Evolutionary conservation across 2,329 filamentous ascomycete species (phyloP).

Genomic region (Colletotrichum neosansevieriae): DNA sequence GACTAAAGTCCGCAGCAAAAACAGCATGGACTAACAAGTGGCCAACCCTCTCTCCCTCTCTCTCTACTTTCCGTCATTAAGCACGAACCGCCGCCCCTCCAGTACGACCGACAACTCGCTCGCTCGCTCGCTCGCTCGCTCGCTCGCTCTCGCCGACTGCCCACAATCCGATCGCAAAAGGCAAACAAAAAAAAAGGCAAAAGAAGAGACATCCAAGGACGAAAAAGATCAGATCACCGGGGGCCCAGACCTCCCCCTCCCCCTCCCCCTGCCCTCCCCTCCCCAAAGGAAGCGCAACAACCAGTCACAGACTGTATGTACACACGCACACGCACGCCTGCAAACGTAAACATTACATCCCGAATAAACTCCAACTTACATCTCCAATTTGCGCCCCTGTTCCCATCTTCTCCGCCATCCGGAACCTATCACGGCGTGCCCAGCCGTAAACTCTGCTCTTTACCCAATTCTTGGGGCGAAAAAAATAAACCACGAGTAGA

Average conservation of each 20-base stretch:
- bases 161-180: conserved; percentile 25
- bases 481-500: neutral
- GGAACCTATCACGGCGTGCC: conserved; percentile 16
- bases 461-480: neutral
- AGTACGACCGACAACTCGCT: neutral
- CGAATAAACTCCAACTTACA: conserved; percentile 1
- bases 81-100: neutral
- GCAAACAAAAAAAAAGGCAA: neutral
- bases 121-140: neutral
- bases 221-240: conserved; percentile 27
- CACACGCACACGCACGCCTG: neutral
- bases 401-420: neutral
- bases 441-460: neutral
- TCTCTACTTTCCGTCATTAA: neutral
- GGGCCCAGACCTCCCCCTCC: neutral
- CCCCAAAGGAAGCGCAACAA: neutral
- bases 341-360: neutral
- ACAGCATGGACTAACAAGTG: neutral
- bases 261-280: no score
- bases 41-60: neutral
- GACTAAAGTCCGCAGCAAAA: conserved; percentile 5
- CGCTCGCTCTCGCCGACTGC: neutral
- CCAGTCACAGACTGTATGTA: conserved; percentile 3
- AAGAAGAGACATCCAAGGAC: conserved; percentile 9
- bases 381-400: neutral